Conservation (phyloP, 257 asterid species). For the Solanum tacnaense region DNA sequence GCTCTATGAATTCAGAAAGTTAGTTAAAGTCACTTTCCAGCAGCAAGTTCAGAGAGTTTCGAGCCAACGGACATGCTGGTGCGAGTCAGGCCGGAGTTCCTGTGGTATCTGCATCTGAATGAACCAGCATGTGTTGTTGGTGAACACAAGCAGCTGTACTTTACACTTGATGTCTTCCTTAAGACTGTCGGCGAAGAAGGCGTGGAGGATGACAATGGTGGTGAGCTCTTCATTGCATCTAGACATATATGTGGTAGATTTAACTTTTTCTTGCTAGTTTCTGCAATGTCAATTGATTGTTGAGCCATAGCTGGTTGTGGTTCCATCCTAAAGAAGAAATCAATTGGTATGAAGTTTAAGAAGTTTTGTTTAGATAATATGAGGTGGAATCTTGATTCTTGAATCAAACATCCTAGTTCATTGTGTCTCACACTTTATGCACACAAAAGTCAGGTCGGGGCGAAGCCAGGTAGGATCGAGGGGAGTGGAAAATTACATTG, state of each 20-base stretch:
- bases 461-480: not conserved
- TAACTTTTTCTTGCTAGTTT: slow-evolving; percentile 19
- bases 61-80: slow-evolving; percentile 5
- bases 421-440: not conserved
- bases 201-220: slow-evolving; percentile 14
- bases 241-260: slow-evolving; percentile 14
- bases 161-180: slow-evolving; percentile 6
- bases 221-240: slow-evolving; percentile 7
- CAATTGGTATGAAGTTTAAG: not conserved
- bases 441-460: not conserved
- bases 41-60: slow-evolving; percentile 2
- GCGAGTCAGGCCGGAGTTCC: slow-evolving; percentile 1
- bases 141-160: slow-evolving; percentile 32
- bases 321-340: not conserved
- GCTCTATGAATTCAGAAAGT: not conserved
- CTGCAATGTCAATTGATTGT: slow-evolving; percentile 1
- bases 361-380: not conserved
- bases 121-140: slow-evolving; percentile 20
- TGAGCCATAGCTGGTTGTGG: not conserved
- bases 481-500: not conserved
- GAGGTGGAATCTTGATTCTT: not conserved
- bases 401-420: not conserved
- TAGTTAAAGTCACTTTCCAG: not conserved
- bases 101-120: slow-evolving; percentile 17
- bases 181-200: slow-evolving; percentile 31